Evolutionary conservation across 352 stramenopile species (phyloP).

Genomic region (Globisporangium uncinulatum): DNA sequence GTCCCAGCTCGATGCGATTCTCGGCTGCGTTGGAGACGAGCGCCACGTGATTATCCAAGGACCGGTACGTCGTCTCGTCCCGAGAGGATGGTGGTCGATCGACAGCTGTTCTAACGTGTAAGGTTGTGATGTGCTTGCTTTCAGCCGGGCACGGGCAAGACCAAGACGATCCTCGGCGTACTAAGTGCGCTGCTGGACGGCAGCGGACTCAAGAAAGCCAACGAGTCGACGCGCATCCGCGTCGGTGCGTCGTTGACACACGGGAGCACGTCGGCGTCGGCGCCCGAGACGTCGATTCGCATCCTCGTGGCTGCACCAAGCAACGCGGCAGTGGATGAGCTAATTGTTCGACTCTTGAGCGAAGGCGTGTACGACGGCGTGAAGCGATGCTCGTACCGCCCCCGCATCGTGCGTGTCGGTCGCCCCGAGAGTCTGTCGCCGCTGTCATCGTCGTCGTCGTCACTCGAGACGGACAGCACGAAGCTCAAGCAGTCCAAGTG

Average conservation of each 20-base stretch:
- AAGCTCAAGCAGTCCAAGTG: conserved; percentile 62
- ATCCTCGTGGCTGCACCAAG: conserved; percentile 72
- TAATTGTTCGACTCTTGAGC: conserved; percentile 62
- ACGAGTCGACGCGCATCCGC: conserved; percentile 58
- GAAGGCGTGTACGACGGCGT: conserved; percentile 55
- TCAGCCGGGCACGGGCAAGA: conserved; percentile 79
- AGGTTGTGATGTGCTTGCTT: background rate
- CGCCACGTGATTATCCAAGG: conserved; percentile 77
- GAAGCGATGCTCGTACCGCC: conserved; percentile 41
- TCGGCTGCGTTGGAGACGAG: conserved; percentile 52
- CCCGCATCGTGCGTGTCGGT: conserved; percentile 68
- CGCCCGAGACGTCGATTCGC: conserved; percentile 54
- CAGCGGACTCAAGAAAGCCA: conserved; percentile 33
- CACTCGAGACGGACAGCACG: conserved; percentile 21
- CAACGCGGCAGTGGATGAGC: conserved; percentile 75
- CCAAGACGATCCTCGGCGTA: conserved; percentile 74
- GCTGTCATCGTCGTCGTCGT: conserved; percentile 8
- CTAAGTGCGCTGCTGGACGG: conserved; percentile 70
- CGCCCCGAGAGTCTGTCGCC: conserved; percentile 50
- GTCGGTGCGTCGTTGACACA: conserved; percentile 60
- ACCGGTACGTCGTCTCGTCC: conserved; percentile 33
- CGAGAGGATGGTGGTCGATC: background rate
- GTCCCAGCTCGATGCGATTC: conserved; percentile 67
- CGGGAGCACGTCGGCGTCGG: conserved; percentile 10
- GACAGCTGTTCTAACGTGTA: background rate